These are phyloP conservation scores for Picea engelmannii DNA, from an alignment of 83 land plant genomes.

Conservation along the genomic window DNA sequence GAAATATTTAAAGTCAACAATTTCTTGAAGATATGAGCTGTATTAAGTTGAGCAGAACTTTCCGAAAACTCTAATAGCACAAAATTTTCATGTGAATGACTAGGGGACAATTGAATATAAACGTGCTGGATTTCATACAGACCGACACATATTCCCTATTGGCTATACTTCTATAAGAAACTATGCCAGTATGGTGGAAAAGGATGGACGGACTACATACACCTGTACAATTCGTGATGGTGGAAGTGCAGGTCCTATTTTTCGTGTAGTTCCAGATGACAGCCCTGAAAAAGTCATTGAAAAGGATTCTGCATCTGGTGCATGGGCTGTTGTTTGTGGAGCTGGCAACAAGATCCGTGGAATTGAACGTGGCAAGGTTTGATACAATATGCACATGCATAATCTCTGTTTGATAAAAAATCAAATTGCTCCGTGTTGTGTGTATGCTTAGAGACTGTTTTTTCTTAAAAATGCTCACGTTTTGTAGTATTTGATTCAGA, in stretches of 20 bases:
- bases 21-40: background rate
- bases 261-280: constrained; percentile 31
- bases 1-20: no score
- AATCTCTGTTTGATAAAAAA: background rate
- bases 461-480: background rate
- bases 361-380: constrained; percentile 30
- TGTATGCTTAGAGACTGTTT: background rate
- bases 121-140: constrained; percentile 32
- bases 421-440: background rate
- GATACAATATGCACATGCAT: background rate
- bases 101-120: constrained; percentile 37
- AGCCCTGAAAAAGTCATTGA: constrained; percentile 25
- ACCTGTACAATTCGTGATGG: constrained; percentile 25
- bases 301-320: constrained; percentile 37
- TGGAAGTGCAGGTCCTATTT: constrained; percentile 36
- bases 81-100: background rate
- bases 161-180: constrained; percentile 28
- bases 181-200: constrained; percentile 33
- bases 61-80: background rate
- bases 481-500: constrained; percentile 11
- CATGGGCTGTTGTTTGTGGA: constrained; percentile 35
- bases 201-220: constrained; percentile 25
- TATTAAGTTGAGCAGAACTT: background rate
- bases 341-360: constrained; percentile 30
- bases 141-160: constrained; percentile 34